phyloP scores from a whole-genome alignment of 768 basidiomycete genomes.

The Trichaptum fuscoviolaceum region DNA sequence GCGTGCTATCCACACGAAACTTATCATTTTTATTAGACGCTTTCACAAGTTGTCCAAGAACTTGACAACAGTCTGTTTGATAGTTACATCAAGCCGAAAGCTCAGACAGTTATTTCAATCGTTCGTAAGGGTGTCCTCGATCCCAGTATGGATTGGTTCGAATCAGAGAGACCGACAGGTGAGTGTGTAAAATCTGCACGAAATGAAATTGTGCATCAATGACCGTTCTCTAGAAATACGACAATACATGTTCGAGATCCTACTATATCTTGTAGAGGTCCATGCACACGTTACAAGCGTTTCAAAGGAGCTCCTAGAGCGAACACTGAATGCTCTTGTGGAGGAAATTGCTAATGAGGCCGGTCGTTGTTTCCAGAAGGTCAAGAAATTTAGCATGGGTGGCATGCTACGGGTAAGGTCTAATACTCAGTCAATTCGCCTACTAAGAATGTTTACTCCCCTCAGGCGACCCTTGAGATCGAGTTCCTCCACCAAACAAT shows the following conservation, averaged over 20 bases:
- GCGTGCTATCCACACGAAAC: slow-evolving; percentile 1
- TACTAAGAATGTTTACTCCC: not conserved
- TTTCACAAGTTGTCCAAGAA: slow-evolving; percentile 73
- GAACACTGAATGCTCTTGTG: slow-evolving; percentile 76
- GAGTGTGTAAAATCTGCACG: slow-evolving; percentile 16
- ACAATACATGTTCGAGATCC: slow-evolving; percentile 85
- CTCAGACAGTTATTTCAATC: slow-evolving; percentile 58
- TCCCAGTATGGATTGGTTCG: slow-evolving; percentile 86
- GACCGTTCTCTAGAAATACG: slow-evolving; percentile 66
- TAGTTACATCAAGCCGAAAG: slow-evolving; percentile 79
- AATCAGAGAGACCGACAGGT: slow-evolving; percentile 91
- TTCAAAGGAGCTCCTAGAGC: slow-evolving; percentile 73
- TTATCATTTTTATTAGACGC: slow-evolving; percentile 37
- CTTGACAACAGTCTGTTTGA: slow-evolving; percentile 89
- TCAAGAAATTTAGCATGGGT: slow-evolving; percentile 93
- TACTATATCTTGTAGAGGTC: slow-evolving; percentile 85
- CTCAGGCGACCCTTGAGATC: slow-evolving; percentile 93
- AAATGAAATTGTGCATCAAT: slow-evolving; percentile 9
- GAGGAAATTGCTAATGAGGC: slow-evolving; percentile 82
- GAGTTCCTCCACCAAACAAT: slow-evolving; percentile 98
- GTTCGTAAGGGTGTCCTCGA: slow-evolving; percentile 78
- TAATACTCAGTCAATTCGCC: slow-evolving; percentile 2
- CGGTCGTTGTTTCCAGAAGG: slow-evolving; percentile 78
- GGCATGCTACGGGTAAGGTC: slow-evolving; percentile 89
- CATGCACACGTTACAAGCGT: slow-evolving; percentile 86